These are phyloP conservation scores for Populus trichocarpa DNA, from an alignment of 441 rosid species.

Conservation along the genomic window DNA sequence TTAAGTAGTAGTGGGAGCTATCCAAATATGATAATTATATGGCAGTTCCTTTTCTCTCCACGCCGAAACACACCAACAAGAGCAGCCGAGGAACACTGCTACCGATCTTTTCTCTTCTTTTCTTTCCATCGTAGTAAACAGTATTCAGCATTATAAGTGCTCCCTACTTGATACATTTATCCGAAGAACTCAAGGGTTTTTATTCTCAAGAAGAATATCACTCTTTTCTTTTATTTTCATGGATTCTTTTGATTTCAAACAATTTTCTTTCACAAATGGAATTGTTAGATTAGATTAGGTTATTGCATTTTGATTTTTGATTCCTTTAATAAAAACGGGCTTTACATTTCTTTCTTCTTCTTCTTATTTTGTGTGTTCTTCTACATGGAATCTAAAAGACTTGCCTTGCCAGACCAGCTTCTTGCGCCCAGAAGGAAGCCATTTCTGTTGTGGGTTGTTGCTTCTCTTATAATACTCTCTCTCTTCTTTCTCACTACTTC, in stretches of 20 bases:
- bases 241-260: background rate
- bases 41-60: background rate
- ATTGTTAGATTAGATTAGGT: background rate
- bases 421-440: conserved; percentile 37
- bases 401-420: conserved; percentile 42
- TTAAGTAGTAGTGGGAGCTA: too few species aligned
- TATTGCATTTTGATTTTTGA: background rate
- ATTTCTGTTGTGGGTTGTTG: conserved; percentile 44
- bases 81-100: background rate
- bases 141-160: too few species aligned
- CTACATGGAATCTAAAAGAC: conserved; percentile 44
- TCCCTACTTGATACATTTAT: background rate
- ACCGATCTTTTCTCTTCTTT: background rate
- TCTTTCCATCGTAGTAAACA: background rate
- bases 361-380: background rate
- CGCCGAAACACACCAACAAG: background rate
- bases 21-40: too few species aligned
- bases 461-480: conserved; percentile 40
- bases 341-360: background rate
- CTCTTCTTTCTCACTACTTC: conserved; percentile 42
- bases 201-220: background rate
- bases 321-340: too few species aligned
- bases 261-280: background rate
- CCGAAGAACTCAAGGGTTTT: background rate
- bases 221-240: background rate